Evolutionary conservation across 192 early-diverging fungal species (phyloP).

Genomic region (Coemansia sp.): DNA sequence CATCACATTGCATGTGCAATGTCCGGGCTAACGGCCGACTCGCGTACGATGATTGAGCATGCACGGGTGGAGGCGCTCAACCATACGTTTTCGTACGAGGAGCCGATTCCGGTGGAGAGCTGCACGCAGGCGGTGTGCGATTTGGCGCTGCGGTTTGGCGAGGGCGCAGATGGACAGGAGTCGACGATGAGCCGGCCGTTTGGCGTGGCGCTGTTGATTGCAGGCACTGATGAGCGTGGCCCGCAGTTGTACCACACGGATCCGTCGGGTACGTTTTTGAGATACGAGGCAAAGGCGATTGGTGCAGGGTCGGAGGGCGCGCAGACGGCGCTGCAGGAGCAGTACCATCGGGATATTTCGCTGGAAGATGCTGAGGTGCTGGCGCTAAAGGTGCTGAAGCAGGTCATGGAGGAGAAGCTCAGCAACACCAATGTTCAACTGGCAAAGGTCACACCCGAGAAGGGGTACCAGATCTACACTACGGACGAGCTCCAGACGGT

Average conservation of each 20-base stretch:
- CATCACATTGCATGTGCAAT: constrained; percentile 94
- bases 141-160: constrained; percentile 94
- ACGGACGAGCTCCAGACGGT: constrained; percentile 79
- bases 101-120: constrained; percentile 92
- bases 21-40: constrained; percentile 94
- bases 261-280: constrained; percentile 96
- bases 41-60: constrained; percentile 98
- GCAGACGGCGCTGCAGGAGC: constrained; percentile 95
- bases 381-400: constrained; percentile 95
- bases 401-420: constrained; percentile 99
- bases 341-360: constrained; percentile 85
- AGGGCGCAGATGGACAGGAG: constrained; percentile 94
- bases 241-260: constrained; percentile 98
- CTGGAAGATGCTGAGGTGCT: constrained; percentile 84
- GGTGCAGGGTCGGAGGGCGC: constrained; percentile 99
- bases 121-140: constrained; percentile 98
- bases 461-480: constrained; percentile 77
- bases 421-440: constrained; percentile 94
- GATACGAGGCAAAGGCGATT: constrained; percentile 97
- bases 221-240: constrained; percentile 94
- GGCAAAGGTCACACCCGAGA: constrained; percentile 75
- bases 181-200: constrained; percentile 99
- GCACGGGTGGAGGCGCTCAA: constrained; percentile 95
- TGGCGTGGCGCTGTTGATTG: constrained; percentile 98
- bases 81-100: constrained; percentile 95